phyloP scores from a whole-genome alignment of 2,329 filamentous ascomycete species.

The Thelonectria discophora region DNA sequence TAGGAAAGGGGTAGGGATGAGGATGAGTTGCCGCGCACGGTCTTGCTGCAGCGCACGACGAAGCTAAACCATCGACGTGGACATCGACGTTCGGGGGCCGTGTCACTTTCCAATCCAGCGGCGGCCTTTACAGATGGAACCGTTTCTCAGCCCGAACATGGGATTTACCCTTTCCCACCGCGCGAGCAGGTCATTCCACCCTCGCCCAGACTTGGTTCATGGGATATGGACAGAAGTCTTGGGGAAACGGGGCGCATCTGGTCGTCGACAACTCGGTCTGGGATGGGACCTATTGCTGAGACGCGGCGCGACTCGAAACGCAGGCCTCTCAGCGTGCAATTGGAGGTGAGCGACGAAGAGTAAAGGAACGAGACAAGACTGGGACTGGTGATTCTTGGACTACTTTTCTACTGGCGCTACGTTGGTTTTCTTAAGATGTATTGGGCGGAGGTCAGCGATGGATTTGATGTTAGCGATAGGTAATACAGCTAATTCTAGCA shows the following conservation, averaged over 20 bases:
- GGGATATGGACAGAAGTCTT: too few species aligned
- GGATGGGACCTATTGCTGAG: neutral
- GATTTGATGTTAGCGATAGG: neutral
- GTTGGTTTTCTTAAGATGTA: constrained; percentile 15
- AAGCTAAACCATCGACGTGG: neutral
- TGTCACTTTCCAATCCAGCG: too few species aligned
- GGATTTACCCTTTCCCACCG: too few species aligned
- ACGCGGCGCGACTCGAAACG: neutral
- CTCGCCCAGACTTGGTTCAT: too few species aligned
- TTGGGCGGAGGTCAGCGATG: constrained; percentile 16
- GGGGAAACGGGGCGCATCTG: too few species aligned
- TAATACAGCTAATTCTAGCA: neutral
- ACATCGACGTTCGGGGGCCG: too few species aligned
- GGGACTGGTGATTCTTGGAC: neutral
- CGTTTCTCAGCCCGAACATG: too few species aligned
- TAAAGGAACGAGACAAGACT: neutral
- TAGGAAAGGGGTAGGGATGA: neutral
- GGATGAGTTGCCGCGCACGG: neutral
- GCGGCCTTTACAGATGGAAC: too few species aligned
- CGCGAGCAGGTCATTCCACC: too few species aligned
- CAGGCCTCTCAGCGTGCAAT: neutral
- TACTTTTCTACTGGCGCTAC: constrained; percentile 1
- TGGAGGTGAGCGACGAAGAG: neutral
- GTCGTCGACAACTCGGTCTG: too few species aligned
- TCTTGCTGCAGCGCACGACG: neutral